phyloP scores from a whole-genome alignment of 257 asterid species.

The Galeopsis tetrahit region DNA sequence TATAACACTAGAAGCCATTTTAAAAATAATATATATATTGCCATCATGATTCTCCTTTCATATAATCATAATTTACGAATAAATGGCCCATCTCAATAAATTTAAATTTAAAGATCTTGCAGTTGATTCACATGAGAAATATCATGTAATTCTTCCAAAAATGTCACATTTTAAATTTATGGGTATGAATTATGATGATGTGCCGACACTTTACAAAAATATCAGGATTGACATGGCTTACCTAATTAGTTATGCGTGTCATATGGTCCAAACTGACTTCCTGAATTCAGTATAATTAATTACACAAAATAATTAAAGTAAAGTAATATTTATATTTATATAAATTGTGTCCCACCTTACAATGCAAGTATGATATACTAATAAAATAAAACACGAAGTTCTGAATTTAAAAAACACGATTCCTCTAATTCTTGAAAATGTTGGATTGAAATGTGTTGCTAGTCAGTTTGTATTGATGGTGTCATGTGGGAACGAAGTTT shows the following conservation, averaged over 20 bases:
- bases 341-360: too few relatives aligned
- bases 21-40: not conserved
- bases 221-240: constrained; percentile 5
- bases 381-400: too few relatives aligned
- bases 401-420: too few relatives aligned
- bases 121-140: not conserved
- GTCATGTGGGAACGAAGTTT: too few relatives aligned
- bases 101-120: not conserved
- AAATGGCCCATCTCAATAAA: not conserved
- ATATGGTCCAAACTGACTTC: not conserved
- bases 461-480: too few relatives aligned
- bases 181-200: not conserved
- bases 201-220: not conserved
- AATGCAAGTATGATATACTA: too few relatives aligned
- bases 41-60: not conserved
- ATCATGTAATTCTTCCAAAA: not conserved
- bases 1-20: not conserved
- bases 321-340: too few relatives aligned
- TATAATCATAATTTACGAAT: not conserved
- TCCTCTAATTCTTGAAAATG: too few relatives aligned
- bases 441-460: too few relatives aligned
- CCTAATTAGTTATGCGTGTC: constrained; percentile 1
- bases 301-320: too few relatives aligned
- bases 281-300: not conserved
- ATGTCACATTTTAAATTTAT: not conserved